Percentiles rank a stretch among this genome's conserved stretches.
Conservation (phyloP, 1,284 basidiomycete genomes). For the Trametes polyzona region DNA sequence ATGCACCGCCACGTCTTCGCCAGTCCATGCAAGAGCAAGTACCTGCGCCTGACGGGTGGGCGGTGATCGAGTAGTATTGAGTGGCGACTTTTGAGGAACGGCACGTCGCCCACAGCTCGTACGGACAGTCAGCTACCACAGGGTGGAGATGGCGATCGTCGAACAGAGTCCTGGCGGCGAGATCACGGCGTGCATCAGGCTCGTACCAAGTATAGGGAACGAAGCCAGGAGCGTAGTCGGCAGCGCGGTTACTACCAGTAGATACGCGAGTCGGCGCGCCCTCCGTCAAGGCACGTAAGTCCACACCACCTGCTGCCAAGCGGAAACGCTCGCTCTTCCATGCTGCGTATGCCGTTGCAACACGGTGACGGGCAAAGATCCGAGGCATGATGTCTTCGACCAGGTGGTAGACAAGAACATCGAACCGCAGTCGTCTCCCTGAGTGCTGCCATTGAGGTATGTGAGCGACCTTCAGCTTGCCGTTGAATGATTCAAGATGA, state of each 20-base stretch:
- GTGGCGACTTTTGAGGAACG: not conserved
- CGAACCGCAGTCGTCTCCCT: conserved; percentile 35
- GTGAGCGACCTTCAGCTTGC: conserved; percentile 38
- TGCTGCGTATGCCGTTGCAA: not conserved
- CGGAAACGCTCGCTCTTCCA: not conserved
- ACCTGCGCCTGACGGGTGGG: not conserved
- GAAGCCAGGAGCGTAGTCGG: too few species aligned
- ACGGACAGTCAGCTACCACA: not conserved
- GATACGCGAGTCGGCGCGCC: not conserved
- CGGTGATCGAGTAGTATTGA: not conserved
- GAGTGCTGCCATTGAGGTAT: conserved; percentile 32
- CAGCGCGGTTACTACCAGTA: not conserved
- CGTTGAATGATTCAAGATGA: conserved; percentile 46
- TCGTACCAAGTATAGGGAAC: not conserved
- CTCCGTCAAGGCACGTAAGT: not conserved
- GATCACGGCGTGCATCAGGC: not conserved
- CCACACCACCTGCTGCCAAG: not conserved
- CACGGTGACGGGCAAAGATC: not conserved
- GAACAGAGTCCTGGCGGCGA: not conserved
- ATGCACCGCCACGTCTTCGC: not conserved
- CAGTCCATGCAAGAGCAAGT: not conserved
- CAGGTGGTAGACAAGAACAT: conserved; percentile 20
- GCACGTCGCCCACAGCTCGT: not conserved
- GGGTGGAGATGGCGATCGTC: not conserved
- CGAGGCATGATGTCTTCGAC: not conserved